A percentile compares a stretch with the other conserved stretches of the same genome.
Evolutionary conservation across 768 basidiomycete genomes (phyloP).

Genomic region (Leccinellum luteum): DNA sequence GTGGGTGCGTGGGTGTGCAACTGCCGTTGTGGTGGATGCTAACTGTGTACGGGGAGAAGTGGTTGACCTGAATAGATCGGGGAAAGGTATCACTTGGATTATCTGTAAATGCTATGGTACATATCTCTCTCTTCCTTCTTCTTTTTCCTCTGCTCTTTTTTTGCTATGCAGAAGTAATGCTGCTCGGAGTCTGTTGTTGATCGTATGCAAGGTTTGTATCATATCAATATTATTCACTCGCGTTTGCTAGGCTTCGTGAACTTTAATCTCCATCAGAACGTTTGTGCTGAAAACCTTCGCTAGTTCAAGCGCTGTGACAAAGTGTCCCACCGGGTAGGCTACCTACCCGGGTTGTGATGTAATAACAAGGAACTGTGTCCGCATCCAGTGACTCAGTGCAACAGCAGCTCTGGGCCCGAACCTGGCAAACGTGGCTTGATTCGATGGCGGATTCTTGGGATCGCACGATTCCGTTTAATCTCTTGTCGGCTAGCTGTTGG

Average conservation of each 20-base stretch:
- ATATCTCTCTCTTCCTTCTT: conserved; percentile 2
- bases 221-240: not conserved
- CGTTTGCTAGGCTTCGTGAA: not conserved
- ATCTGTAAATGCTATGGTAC: conserved; percentile 15
- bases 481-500: not conserved
- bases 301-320: no score
- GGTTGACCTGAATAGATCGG: not conserved
- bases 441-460: not conserved
- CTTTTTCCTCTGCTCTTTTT: conserved; percentile 1
- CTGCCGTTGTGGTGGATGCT: not conserved
- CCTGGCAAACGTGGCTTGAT: not conserved
- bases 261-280: not conserved
- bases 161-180: conserved; percentile 16
- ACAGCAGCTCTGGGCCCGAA: not conserved
- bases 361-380: not conserved
- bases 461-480: not conserved
- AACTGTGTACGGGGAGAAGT: not conserved
- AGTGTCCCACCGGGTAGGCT: no score
- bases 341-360: not conserved
- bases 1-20: not conserved
- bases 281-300: not conserved
- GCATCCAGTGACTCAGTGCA: not conserved
- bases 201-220: not conserved
- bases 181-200: not conserved
- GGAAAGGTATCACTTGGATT: not conserved